Percentiles rank a stretch among this genome's conserved stretches.
Evolutionary conservation across 2,329 filamentous ascomycete species (phyloP).

Genomic region (Fusarium humuli): DNA sequence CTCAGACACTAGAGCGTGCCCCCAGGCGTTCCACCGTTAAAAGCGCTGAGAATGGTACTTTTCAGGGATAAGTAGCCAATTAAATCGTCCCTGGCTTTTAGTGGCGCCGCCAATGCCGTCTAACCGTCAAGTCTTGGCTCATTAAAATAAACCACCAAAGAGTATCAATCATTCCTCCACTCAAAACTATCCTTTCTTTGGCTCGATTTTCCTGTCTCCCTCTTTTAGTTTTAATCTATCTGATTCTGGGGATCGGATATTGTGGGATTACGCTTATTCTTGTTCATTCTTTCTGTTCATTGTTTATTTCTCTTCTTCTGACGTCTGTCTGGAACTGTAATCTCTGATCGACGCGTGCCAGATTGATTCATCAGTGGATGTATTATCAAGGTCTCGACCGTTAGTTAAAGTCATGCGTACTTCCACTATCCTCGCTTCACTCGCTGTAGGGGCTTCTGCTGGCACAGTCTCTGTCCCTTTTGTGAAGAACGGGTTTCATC

Average conservation of each 20-base stretch:
- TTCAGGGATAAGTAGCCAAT: background rate
- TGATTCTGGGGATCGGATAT: background rate
- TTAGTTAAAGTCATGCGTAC: conserved; percentile 25
- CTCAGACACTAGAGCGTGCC: background rate
- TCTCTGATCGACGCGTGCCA: background rate
- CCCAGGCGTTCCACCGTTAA: background rate
- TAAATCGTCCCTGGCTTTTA: background rate
- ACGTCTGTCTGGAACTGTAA: background rate
- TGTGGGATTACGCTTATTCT: conserved; percentile 8
- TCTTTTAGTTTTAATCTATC: background rate
- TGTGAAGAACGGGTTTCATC: conserved; percentile 26
- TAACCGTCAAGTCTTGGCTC: conserved; percentile 2
- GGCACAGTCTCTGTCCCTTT: conserved; percentile 44
- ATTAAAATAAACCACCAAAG: background rate
- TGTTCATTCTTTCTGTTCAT: background rate
- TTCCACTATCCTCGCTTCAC: conserved; percentile 33
- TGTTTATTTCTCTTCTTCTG: background rate
- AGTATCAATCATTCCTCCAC: background rate
- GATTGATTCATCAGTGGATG: background rate
- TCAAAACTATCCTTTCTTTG: background rate
- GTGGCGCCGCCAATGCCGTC: background rate
- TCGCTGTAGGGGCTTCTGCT: conserved; percentile 40
- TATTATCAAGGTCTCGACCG: background rate
- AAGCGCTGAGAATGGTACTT: background rate
- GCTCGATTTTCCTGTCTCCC: background rate